phyloP scores from a whole-genome alignment of 345 rosid genomes.

The Citrus cavaleriei region DNA sequence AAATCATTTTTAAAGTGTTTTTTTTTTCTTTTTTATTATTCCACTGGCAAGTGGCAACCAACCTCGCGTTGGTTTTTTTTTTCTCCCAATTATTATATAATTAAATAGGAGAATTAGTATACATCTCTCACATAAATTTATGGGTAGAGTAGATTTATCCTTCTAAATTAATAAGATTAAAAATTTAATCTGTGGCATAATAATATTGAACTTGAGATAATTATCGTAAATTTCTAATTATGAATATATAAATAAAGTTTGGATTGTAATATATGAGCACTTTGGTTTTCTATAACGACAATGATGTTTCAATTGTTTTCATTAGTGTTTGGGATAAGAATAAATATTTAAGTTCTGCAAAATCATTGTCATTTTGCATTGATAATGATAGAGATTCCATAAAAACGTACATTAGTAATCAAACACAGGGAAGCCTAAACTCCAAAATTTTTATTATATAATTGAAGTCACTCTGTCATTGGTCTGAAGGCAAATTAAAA shows the following conservation, averaged over 20 bases:
- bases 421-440: background rate
- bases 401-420: background rate
- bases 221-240: too few species aligned
- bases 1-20: background rate
- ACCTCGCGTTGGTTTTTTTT: too few species aligned
- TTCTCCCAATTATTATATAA: too few species aligned
- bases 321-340: background rate
- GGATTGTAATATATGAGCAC: too few species aligned
- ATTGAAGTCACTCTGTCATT: background rate
- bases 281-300: background rate
- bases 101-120: too few species aligned
- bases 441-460: background rate
- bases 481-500: background rate
- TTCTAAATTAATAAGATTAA: too few species aligned
- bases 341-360: background rate
- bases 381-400: background rate
- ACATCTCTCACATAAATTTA: too few species aligned
- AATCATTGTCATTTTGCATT: background rate
- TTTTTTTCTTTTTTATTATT: background rate
- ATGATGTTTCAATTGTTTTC: slow-evolving; percentile 8
- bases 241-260: too few species aligned
- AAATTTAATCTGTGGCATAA: too few species aligned
- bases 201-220: too few species aligned
- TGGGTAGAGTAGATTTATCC: too few species aligned
- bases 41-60: too few species aligned